Conservation (phyloP, 2,329 filamentous ascomycete species). For the Ophiostoma tasmaniense region DNA sequence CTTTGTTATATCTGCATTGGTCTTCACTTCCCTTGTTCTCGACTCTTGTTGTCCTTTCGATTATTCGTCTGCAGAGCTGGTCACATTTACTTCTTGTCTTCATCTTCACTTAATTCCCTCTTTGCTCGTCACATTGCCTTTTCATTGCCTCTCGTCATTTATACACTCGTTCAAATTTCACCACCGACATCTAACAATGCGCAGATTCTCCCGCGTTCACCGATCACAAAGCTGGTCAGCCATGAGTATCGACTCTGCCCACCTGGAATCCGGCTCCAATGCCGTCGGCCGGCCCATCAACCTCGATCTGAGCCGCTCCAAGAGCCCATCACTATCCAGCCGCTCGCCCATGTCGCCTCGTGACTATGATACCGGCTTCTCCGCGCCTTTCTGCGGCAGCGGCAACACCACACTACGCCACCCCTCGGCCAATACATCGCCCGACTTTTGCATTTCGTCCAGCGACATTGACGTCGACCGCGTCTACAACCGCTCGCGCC, state of each 20-base stretch:
- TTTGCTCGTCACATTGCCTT: not conserved
- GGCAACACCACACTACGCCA: conserved; percentile 54
- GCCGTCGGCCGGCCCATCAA: not conserved
- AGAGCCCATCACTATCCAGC: conserved; percentile 11
- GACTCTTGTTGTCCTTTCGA: not conserved
- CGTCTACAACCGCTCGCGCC: conserved; percentile 36
- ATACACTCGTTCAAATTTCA: not conserved
- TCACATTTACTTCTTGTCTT: not conserved
- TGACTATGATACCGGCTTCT: conserved; percentile 40
- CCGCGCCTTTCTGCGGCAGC: conserved; percentile 40
- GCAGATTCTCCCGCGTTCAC: conserved; percentile 15
- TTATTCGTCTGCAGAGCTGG: not conserved
- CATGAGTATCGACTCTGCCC: conserved; percentile 13
- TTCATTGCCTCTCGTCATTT: not conserved
- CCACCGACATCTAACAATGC: conserved; percentile 9
- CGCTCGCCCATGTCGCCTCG: conserved; percentile 7
- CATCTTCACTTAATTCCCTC: not conserved
- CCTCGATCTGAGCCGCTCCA: not conserved
- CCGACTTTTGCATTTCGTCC: conserved; percentile 47
- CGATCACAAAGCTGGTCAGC: conserved; percentile 22
- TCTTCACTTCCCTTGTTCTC: not conserved
- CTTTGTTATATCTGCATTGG: not conserved
- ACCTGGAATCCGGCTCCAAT: conserved; percentile 9
- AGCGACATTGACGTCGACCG: conserved; percentile 42
- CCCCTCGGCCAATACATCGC: conserved; percentile 51